Percentiles rank a stretch among this genome's conserved stretches.
phyloP scores from a whole-genome alignment of 306 rosid genomes.

The Betula pendula region DNA sequence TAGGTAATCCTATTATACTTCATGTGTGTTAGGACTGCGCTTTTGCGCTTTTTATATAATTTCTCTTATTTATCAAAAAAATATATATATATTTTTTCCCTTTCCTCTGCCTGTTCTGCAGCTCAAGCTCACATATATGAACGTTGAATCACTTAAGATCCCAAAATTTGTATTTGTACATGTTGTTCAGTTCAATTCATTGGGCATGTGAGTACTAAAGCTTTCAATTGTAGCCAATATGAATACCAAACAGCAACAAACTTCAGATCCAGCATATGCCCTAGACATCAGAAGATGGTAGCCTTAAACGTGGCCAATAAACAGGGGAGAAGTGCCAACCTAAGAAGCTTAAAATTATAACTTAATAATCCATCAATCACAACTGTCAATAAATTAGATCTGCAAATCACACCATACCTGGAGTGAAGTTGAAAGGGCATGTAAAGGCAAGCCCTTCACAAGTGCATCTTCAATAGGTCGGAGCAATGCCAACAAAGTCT shows the following conservation, averaged over 20 bases:
- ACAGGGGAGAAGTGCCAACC: neutral
- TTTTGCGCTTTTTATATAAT: no score
- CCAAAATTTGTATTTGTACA: no score
- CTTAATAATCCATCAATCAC: neutral
- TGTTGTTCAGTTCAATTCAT: no score
- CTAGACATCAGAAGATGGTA: neutral
- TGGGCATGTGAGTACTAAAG: neutral
- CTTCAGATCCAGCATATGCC: neutral
- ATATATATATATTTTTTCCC: no score
- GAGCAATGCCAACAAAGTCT: constrained; percentile 85
- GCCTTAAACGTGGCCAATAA: neutral
- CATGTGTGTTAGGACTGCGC: no score
- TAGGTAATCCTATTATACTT: no score
- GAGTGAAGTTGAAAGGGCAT: constrained; percentile 89
- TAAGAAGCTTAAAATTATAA: neutral
- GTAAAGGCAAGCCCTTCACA: constrained; percentile 79
- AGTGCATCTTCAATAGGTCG: constrained; percentile 74
- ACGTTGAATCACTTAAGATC: no score
- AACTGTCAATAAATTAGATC: neutral
- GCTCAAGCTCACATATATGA: no score
- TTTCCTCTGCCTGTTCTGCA: no score
- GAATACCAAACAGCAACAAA: neutral
- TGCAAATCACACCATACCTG: constrained; percentile 56
- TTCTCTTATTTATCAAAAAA: no score
- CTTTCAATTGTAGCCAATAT: neutral